A percentile compares a stretch with the other conserved stretches of the same genome.
These are phyloP conservation scores for Dipteronia dyeriana DNA, from an alignment of 345 rosid species.

Conservation along the genomic window DNA sequence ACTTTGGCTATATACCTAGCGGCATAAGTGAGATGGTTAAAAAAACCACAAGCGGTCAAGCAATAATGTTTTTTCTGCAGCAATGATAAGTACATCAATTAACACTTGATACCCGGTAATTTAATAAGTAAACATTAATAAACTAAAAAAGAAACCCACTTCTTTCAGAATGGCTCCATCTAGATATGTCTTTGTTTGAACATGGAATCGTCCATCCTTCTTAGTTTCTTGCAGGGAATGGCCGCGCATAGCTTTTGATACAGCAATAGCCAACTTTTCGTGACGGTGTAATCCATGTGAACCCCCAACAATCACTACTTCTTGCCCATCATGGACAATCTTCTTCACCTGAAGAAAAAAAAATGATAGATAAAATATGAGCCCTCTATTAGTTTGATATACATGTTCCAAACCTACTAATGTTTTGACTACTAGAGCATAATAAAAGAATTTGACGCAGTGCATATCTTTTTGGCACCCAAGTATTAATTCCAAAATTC, in stretches of 20 bases:
- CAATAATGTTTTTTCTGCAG: neutral
- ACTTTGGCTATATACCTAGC: neutral
- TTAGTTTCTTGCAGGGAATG: constrained; percentile 97
- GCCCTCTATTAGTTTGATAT: neutral
- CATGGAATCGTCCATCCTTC: constrained; percentile 93
- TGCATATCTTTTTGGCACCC: neutral
- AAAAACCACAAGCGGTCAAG: neutral
- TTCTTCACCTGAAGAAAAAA: constrained; percentile 66
- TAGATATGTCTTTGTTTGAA: constrained; percentile 87
- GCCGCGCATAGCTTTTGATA: constrained; percentile 96
- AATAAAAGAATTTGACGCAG: neutral
- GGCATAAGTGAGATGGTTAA: neutral
- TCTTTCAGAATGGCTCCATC: constrained; percentile 98
- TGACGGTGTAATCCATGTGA: constrained; percentile 85
- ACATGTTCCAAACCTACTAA: constrained; percentile 11
- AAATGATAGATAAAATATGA: constrained; percentile 18
- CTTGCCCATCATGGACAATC: constrained; percentile 91
- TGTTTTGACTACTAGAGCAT: constrained; percentile 1
- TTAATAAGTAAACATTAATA: neutral
- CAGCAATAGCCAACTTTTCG: constrained; percentile 96
- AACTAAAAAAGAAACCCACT: constrained; percentile 45
- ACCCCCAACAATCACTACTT: constrained; percentile 90
- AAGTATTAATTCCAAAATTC: neutral
- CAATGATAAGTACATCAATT: neutral
- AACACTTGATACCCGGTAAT: neutral